Percentiles rank a stretch among this genome's conserved stretches.
These are phyloP conservation scores for Fusarium guadeloupense DNA, from an alignment of 2,329 filamentous ascomycete genomes.

Conservation along the genomic window DNA sequence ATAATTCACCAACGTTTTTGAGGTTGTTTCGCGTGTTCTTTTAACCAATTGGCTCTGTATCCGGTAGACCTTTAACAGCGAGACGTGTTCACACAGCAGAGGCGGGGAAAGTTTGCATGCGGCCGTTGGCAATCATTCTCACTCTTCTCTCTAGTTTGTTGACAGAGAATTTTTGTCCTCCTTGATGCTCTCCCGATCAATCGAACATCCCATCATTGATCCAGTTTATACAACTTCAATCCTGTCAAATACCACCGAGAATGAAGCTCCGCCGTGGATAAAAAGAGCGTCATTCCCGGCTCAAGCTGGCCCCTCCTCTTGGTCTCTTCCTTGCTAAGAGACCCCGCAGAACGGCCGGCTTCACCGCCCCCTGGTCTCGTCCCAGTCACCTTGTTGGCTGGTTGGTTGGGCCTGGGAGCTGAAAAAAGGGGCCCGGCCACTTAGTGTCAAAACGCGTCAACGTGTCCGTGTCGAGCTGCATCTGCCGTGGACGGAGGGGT, in stretches of 20 bases:
- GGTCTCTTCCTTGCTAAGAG: slow-evolving; percentile 21
- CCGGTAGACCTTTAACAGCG: background rate
- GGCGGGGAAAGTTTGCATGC: slow-evolving; percentile 9
- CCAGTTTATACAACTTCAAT: slow-evolving; percentile 2
- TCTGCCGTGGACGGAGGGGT: slow-evolving; percentile 1
- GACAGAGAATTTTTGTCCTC: background rate
- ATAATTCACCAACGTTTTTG: background rate
- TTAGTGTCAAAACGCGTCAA: slow-evolving; percentile 11
- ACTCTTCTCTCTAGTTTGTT: background rate
- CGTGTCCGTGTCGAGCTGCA: slow-evolving; percentile 6
- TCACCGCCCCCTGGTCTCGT: slow-evolving; percentile 17
- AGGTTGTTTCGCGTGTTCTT: background rate
- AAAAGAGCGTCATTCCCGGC: slow-evolving; percentile 29
- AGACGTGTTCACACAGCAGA: slow-evolving; percentile 5
- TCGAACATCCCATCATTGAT: slow-evolving; percentile 28
- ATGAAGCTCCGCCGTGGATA: slow-evolving; percentile 29
- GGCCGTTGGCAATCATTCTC: background rate
- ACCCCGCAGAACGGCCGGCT: slow-evolving; percentile 34
- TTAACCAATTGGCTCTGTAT: slow-evolving; percentile 9
- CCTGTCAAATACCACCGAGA: slow-evolving; percentile 32
- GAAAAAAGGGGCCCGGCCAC: background rate
- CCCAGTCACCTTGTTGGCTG: background rate
- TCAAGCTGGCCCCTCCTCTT: background rate
- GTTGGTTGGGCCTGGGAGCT: slow-evolving; percentile 7
- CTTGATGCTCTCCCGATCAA: background rate